Evolutionary conservation across 2,329 filamentous ascomycete species (phyloP).

Genomic region (Parastagonospora nodorum): DNA sequence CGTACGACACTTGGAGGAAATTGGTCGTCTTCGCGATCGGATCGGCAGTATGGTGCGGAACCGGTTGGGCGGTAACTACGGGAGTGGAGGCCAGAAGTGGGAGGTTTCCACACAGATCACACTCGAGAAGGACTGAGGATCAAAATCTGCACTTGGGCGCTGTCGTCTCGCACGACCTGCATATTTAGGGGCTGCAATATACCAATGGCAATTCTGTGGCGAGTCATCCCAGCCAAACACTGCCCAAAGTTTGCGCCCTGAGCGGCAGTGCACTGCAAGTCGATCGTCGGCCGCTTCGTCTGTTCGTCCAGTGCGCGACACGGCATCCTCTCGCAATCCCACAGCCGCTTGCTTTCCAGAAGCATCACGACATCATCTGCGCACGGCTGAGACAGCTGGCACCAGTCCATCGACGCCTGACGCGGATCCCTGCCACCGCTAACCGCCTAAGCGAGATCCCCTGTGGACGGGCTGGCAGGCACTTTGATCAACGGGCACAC

Average conservation of each 20-base stretch:
- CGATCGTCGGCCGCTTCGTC: no score
- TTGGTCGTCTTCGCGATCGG: constrained; percentile 75
- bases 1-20: constrained; percentile 66
- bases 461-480: constrained; percentile 21
- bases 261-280: constrained; percentile 13
- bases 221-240: constrained; percentile 20
- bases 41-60: constrained; percentile 82
- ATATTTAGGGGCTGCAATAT: constrained; percentile 20
- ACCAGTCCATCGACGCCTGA: constrained; percentile 33
- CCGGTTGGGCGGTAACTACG: constrained; percentile 85
- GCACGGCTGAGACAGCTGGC: constrained; percentile 30
- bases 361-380: constrained; percentile 25
- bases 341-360: constrained; percentile 11
- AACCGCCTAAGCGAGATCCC: constrained; percentile 26
- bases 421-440: constrained; percentile 27
- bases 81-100: constrained; percentile 80
- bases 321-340: background rate
- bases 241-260: constrained; percentile 18
- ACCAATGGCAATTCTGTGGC: constrained; percentile 23
- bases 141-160: constrained; percentile 14
- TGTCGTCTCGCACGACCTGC: constrained; percentile 20
- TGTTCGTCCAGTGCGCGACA: no score
- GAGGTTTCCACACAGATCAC: constrained; percentile 87
- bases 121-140: constrained; percentile 53
- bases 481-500: constrained; percentile 38